Base-by-base conservation (phyloP, 202 grass and related monocot species). In the Digitaria exilis region DNA sequence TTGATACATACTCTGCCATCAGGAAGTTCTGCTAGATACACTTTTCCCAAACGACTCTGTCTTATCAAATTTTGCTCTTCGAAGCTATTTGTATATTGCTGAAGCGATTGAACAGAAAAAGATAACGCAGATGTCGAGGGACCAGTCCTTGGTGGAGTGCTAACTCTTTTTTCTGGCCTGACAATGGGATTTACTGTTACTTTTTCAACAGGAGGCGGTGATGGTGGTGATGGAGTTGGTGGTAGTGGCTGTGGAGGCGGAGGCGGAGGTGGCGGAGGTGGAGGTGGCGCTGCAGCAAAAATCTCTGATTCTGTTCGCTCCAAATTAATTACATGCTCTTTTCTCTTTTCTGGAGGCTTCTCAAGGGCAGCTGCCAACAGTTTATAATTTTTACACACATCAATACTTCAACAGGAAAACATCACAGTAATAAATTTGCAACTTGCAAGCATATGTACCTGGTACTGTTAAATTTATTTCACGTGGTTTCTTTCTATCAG, bases 81-180 rank as follows among this genome's bases (percentile, higher is more conserved):
- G 14, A 98, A 98, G 78, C 83, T 96, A 89, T 90, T 77, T 63
- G 96, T 98, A 84, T 87, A 94, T 86, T 92, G 91, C 82, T 96
- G 96, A 82, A 98, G 93, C 17, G 82, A 82, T 67, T 85, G 85
- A 58, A 98, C 89, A 42, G 93, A 98, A 90, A 96, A 98, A 34
- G 91, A 91, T 89, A 76, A 78, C 48, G 81, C 85, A 70, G 87
- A 94, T 84, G 88, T 89, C 1, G 91, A 81, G 60, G 80, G 78
- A 66, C 54, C 81, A 84, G 65, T 74, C 65, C 83, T 88, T 86
- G 89, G 82, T 15, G 64, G 70, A 78, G 77, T 77, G 19, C 24
- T 86, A 65, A 35, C 78, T 34, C 77, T 60, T 88, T 89, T 88
- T 77, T 88, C 75, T 56, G 80, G 76, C 18, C 29, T 64, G 50